Evolutionary conservation across 2,329 filamentous ascomycete species (phyloP).

Genomic region (Sphaerulina vaccinii): DNA sequence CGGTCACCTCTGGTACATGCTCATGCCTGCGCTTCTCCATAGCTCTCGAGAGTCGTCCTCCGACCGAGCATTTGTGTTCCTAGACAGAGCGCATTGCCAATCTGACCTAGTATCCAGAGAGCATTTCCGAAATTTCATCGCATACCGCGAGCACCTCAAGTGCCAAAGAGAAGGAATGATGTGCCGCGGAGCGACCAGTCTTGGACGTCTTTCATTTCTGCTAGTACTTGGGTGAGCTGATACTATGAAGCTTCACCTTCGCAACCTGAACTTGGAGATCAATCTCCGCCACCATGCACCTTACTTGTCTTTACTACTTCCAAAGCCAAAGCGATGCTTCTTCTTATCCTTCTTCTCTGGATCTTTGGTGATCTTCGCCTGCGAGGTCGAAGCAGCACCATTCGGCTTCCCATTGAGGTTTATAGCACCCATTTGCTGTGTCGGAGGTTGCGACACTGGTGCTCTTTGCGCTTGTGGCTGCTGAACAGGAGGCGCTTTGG

Average conservation of each 20-base stretch:
- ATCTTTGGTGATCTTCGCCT: slow-evolving; percentile 55
- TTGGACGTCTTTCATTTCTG: background rate
- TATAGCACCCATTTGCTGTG: slow-evolving; percentile 57
- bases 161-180: background rate
- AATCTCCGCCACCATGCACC: background rate
- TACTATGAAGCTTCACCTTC: background rate
- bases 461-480: slow-evolving; percentile 22
- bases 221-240: background rate
- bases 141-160: no score
- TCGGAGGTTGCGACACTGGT: slow-evolving; percentile 47
- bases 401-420: slow-evolving; percentile 42
- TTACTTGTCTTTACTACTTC: slow-evolving; percentile 25
- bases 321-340: slow-evolving; percentile 36
- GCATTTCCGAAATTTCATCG: no score
- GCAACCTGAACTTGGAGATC: no score
- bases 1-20: no score
- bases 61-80: no score
- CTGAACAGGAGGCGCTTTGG: slow-evolving; percentile 45
- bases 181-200: background rate
- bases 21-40: no score
- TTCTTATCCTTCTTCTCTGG: slow-evolving; percentile 55
- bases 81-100: no score
- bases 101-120: no score
- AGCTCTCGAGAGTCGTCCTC: no score
- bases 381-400: slow-evolving; percentile 20